Percentiles rank a stretch among this genome's conserved stretches.
Evolutionary conservation across 2,329 filamentous ascomycete genomes (phyloP).

Genomic region (Decorospora gaudefroyi): DNA sequence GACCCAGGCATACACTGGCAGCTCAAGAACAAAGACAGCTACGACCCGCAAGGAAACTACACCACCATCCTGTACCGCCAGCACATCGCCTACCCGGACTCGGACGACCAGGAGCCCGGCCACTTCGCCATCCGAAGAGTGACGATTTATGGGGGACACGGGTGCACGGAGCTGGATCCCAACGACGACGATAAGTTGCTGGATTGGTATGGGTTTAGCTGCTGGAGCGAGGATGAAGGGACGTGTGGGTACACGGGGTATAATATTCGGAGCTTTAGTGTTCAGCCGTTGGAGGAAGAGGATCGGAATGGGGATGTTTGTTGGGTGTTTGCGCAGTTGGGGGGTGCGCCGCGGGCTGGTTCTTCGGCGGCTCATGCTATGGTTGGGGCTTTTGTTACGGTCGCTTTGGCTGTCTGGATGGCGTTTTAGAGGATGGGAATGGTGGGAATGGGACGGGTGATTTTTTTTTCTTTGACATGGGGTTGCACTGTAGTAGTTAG

Average conservation of each 20-base stretch:
- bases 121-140: neutral
- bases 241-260: neutral
- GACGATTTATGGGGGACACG: neutral
- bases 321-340: neutral
- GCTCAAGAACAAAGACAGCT: neutral
- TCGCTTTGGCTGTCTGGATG: neutral
- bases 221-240: conserved; percentile 2
- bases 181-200: no score
- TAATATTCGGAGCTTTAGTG: neutral
- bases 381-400: neutral
- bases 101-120: neutral
- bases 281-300: neutral
- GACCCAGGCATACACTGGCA: conserved; percentile 4
- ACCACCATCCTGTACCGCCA: conserved; percentile 1
- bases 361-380: neutral
- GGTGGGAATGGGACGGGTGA: no score
- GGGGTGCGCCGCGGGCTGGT: neutral
- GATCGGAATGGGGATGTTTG: neutral
- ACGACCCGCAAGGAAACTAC: conserved; percentile 1
- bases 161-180: neutral
- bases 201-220: conserved; percentile 3
- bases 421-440: no score
- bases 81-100: neutral
- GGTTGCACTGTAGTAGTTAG: no score
- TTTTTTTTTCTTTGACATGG: no score